Evolutionary conservation across 1,139 yeast genomes (phyloP), one percentile per base, ranked within the genome.

Genomic region (Magnusiomyces paraingens): DNA sequence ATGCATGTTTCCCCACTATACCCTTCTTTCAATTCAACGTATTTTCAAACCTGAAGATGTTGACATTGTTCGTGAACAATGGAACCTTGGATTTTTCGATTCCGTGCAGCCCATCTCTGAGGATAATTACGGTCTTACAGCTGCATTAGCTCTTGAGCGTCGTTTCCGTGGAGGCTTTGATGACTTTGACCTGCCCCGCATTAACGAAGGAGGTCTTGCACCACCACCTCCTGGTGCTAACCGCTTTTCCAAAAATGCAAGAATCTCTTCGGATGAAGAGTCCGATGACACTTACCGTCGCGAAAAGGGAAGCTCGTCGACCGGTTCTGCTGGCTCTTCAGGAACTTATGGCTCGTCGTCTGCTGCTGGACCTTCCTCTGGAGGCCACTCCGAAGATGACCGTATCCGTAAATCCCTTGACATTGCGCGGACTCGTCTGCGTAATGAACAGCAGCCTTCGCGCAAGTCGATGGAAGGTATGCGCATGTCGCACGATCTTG

Each of bases 41-140:
- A 68, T 86, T 39, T 81, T 77, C 66, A 72, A 71, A 64, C 99
- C 99, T 11, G 74, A 74, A 54, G 97, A 91, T 68, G 75, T 86
- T 55, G 98, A 93, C 66, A 83, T 93, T 59, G 79, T 93, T 56
- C 77, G 99, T 60, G 98, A 93, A 71, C 81, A 59, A 49, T 60
- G 63, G 52, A 49, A 51, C 11, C 41, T 52, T 14, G 68, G 67
- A 20, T 51, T 53, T 17, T 64, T 60, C 22, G 63, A 63, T 41
- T 38, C 42, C 18, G 51, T 56, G 2, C 57, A 56, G 11, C 40
- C 55, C 5, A 51, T 49, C 39, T 20, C 50, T 18, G 57, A 55
- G 36, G 53, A 52, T n/a, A 51, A 55, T 36, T 29, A 45, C 44
- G 59, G 57, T 21, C 55, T 55, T 20, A 56, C 55, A 17, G 57